Evolutionary conservation across 371 early-diverging fungal species (phyloP), one percentile per base, ranked within the genome.

Genomic region (Rhizomucor miehei): DNA sequence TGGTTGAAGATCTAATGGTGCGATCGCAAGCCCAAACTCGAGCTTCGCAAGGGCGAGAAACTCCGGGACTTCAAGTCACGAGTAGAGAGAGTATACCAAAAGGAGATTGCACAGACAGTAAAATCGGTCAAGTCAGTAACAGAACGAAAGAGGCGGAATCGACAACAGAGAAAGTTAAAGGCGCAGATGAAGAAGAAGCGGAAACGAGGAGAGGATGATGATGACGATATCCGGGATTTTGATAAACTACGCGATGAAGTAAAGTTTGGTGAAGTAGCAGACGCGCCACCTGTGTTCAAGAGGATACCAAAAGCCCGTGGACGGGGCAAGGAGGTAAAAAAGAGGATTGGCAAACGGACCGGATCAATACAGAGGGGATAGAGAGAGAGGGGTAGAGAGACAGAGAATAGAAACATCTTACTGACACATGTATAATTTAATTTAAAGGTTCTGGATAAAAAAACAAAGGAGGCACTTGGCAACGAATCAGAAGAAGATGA

Each of bases 241-340:
- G 75, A 75, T 56, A 69, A 79, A 56, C 66, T 82, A 23, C 54
- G 73, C 46, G 82, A 82, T 54, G 60, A 73, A 17, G 75, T 82
- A 16, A 71, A 73, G 51, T 82, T 82, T 65, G 82, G 82, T 36
- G 82, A 82, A 56, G 79, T 82, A 3, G 82, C 66, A 5, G 67
- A 80, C 61, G 80, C 80, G 23, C 82, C 82, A 44, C 82, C 82
- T 25, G 62, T 57, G 2, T 58, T 82, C 16, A 78, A 60, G 12
- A 67, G 66, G 43, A 45, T 78, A 21, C 80, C 77, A n/a, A 82
- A 80, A 41, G 77, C 73, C 25, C 70, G 75, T 21, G 76, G 73
- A 16, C 60, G 56, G 35, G 66, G 56, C 41, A 73, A 73, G 54
- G 54, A 71, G 63, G 73, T 69, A 66, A 46, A 19, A 38, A 12